Conservation (phyloP, 2,329 filamentous ascomycete genomes). For the Aspergillus sp. region DNA sequence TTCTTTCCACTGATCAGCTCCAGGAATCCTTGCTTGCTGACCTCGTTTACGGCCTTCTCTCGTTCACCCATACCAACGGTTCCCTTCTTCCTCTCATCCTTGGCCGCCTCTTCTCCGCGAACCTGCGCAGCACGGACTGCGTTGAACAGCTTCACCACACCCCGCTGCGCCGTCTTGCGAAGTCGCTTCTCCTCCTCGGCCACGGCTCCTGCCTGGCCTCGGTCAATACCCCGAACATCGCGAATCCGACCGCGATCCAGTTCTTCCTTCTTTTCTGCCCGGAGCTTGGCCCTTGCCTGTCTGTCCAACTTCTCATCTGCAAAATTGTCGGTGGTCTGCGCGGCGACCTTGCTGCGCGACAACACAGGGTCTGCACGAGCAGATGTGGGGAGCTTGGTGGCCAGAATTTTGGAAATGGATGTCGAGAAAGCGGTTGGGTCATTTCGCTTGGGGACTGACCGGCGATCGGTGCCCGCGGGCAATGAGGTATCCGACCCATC, state of each 20-base stretch:
- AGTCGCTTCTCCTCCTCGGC: conserved; percentile 71
- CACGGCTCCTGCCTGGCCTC: conserved; percentile 48
- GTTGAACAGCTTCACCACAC: conserved; percentile 95
- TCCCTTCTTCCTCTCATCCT: conserved; percentile 62
- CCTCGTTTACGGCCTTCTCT: conserved; percentile 86
- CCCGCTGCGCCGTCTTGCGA: conserved; percentile 82
- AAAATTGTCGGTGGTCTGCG: conserved; percentile 65
- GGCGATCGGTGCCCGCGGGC: conserved; percentile 37
- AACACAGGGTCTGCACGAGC: conserved; percentile 89
- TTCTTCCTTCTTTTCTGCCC: conserved; percentile 73
- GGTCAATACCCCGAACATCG: conserved; percentile 69
- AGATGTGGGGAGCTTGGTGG: conserved; percentile 76
- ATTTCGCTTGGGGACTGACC: conserved; percentile 65
- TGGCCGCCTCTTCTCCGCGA: conserved; percentile 71
- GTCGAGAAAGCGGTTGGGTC: conserved; percentile 88
- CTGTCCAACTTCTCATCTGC: conserved; percentile 74
- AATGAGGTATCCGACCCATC: conserved; percentile 33
- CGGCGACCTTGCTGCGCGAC: conserved; percentile 71
- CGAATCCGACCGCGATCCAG: conserved; percentile 82
- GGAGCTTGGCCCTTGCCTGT: conserved; percentile 72
- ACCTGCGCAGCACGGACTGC: conserved; percentile 90
- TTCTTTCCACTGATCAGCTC: conserved; percentile 70
- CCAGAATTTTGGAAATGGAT: conserved; percentile 88
- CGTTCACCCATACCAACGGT: conserved; percentile 74
- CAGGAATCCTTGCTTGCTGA: conserved; percentile 95